These are phyloP conservation scores for Planoprotostelium fungivorum DNA, from an alignment of 78 protist species.

Conservation along the genomic window DNA sequence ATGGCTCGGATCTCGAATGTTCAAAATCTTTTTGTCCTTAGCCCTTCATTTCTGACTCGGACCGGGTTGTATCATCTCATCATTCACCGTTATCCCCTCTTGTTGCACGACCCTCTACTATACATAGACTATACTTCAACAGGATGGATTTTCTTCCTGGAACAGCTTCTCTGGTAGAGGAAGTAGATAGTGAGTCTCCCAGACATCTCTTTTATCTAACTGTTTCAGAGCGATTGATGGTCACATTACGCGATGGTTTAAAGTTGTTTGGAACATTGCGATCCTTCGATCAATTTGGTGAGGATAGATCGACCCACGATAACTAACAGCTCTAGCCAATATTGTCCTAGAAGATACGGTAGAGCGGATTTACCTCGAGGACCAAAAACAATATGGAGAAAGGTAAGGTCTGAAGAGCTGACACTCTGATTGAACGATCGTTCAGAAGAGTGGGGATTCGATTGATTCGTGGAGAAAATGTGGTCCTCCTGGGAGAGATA, in stretches of 20 bases:
- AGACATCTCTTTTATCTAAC: background rate
- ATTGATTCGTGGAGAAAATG: constrained; percentile 56
- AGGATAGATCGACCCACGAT: background rate
- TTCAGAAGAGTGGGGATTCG: constrained; percentile 23
- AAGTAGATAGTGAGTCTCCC: background rate
- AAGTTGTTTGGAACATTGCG: constrained; percentile 66
- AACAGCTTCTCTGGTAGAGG: background rate
- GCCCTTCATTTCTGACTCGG: no score
- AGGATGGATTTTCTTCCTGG: background rate
- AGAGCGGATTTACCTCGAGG: constrained; percentile 35
- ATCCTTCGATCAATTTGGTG: constrained; percentile 64
- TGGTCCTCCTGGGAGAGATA: constrained; percentile 38
- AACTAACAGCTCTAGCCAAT: constrained; percentile 7
- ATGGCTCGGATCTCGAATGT: no score
- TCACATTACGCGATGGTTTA: constrained; percentile 55
- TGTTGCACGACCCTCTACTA: no score
- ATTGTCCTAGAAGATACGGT: constrained; percentile 39
- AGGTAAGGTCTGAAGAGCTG: background rate
- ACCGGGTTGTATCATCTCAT: no score
- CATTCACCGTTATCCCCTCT: no score
- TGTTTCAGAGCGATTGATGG: constrained; percentile 17
- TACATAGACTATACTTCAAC: no score
- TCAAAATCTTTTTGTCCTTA: no score
- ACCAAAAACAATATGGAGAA: constrained; percentile 13
- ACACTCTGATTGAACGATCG: background rate